Evolutionary conservation across 805 yeast genomes (phyloP), one percentile per base, ranked within the genome.

Genomic region (Candida vartiovaarae): DNA sequence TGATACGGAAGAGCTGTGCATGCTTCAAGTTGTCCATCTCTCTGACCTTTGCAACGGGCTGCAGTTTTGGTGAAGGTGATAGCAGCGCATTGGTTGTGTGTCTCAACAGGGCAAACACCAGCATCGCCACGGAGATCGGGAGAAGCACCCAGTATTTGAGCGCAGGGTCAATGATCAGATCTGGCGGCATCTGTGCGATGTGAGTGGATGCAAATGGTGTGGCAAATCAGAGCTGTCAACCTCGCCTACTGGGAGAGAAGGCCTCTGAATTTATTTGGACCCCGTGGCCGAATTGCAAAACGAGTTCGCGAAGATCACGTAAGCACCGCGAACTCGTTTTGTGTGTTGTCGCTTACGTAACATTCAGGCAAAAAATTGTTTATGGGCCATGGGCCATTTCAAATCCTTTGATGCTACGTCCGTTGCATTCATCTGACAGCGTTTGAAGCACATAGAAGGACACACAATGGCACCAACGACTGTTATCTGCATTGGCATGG

Each of bases 91-190:
- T 78, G 8, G 82, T 70, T 55, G 82, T 78, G 42, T 84, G 81
- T 44, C 96, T 72, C 27, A 88, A 62, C 20, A 91, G 62, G 6
- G 96, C 96, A 4, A 88, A 88, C 44, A 90, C 64, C 8, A 93
- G 82, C 95, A 93, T 89, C 23, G 89, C 95, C 23, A 84, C 59
- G 5, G 95, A 79, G 36, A 93, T 90, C 25, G 99, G 99, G 32
- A 88, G 62, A 15, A 93, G 68, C 29, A 89, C 98, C 97, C 98
- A 91, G 54, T 80, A 75, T 60, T 84, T 82, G 48, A 93, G 70
- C 42, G 77, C 75, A 4, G 96, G 95, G 58, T 91, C 98, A 38
- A 91, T 67, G 11, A 80, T 63, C 23, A 83, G 61, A 42, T 80
- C 83, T 3, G 80, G 76, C 29, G 66, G 68, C 4, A 48, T 39